Conservation (phyloP, 371 early-diverging fungal species). For the Circinella umbellata region DNA sequence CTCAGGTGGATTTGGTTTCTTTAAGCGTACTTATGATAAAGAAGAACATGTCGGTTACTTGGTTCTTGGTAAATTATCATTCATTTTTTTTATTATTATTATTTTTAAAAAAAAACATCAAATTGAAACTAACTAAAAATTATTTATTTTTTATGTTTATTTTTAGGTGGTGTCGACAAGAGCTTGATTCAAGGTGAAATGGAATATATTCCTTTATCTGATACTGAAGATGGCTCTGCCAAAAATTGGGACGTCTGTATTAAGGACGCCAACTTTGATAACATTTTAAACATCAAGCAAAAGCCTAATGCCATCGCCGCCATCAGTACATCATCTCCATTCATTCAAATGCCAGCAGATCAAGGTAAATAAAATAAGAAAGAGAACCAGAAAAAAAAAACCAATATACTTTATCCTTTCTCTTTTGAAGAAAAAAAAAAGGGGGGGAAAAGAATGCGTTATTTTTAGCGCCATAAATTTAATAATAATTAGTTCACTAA, state of each 20-base stretch:
- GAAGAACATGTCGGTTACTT: conserved; percentile 47
- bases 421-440: neutral
- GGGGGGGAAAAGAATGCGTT: neutral
- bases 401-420: neutral
- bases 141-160: conserved; percentile 6
- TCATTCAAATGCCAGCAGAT: conserved; percentile 47
- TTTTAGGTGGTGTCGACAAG: conserved; percentile 48
- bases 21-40: conserved; percentile 28
- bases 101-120: too few species aligned
- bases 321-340: conserved; percentile 41
- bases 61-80: conserved; percentile 33
- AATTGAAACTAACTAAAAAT: neutral
- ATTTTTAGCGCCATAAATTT: too few species aligned
- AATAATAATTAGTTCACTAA: too few species aligned
- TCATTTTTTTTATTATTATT: neutral
- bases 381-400: neutral
- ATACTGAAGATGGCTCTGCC: conserved; percentile 24
- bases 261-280: conserved; percentile 38
- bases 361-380: conserved; percentile 31
- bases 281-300: conserved; percentile 33
- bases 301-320: conserved; percentile 39
- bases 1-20: conserved; percentile 37
- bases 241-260: conserved; percentile 53
- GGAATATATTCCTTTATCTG: conserved; percentile 33
- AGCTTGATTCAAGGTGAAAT: conserved; percentile 44